phyloP scores from a whole-genome alignment of 2,329 filamentous ascomycete genomes.

The Ophioceras dolichostomum region DNA sequence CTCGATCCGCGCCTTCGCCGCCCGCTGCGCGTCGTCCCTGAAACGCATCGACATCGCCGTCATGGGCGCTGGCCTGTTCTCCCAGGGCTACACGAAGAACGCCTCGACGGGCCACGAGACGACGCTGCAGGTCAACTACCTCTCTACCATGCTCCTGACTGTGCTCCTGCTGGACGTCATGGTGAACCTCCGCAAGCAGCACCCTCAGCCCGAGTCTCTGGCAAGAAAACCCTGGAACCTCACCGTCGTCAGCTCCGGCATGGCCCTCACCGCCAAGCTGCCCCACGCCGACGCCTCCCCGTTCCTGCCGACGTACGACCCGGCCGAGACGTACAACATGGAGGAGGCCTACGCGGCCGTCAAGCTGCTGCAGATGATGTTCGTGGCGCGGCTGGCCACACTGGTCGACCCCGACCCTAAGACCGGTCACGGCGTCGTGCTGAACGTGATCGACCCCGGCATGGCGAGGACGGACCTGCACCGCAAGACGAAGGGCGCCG shows the following conservation, averaged over 20 bases:
- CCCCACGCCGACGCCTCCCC: conserved; percentile 1
- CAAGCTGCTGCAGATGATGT: conserved; percentile 5
- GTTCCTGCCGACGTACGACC: conserved; percentile 2
- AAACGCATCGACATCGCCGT: conserved; percentile 3
- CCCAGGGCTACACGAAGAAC: background rate
- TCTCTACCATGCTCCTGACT: conserved; percentile 34
- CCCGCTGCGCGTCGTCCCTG: conserved; percentile 1
- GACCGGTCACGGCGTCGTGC: background rate
- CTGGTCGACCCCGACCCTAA: conserved; percentile 3
- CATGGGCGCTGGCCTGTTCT: conserved; percentile 5
- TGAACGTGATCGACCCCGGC: conserved; percentile 4
- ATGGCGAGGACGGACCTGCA: conserved; percentile 15
- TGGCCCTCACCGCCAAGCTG: conserved; percentile 10
- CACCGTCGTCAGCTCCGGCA: conserved; percentile 15
- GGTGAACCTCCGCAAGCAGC: conserved; percentile 14
- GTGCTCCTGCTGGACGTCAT: conserved; percentile 34
- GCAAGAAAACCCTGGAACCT: conserved; percentile 9
- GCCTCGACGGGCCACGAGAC: conserved; percentile 22
- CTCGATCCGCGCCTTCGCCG: conserved; percentile 4
- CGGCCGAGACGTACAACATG: background rate
- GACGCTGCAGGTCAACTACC: conserved; percentile 38
- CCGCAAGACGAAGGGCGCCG: conserved; percentile 15
- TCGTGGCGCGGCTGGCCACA: conserved; percentile 3
- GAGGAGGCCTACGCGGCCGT: conserved; percentile 4
- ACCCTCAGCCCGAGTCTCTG: no score